Base-by-base conservation (phyloP, 164 flowering plant genomes). In the Magnolia changhungtana region DNA sequence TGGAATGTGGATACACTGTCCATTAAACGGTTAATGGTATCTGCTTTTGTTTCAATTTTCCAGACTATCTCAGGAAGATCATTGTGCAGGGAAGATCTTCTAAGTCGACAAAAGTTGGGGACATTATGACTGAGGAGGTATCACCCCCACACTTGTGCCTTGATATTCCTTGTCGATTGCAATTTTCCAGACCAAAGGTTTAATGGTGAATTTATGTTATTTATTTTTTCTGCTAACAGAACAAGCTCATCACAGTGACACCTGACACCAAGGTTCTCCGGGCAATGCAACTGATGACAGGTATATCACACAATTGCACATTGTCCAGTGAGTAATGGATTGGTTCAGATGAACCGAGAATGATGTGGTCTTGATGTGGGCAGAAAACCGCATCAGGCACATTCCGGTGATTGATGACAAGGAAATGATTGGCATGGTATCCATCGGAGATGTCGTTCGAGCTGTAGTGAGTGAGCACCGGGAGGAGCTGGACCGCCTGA, bases 121-220 rank as follows among this genome's bases (percentile, higher is more conserved):
- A 96, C 80, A 96, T 96, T 65, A 96, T 96, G 99, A 96, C 99
- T 77, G 98, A 96, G 75, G 99, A 96, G 99, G 99, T 96, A 88
- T 77, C 27, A 45, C 8, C 14, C 16, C n/a, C 13, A 61, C 51
- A 31, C 52, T 59, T 63, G 45, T 63, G 29, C 29, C 29, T 27
- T 19, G 14, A n/a, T 9, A 70, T 70, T 70, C 21, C 14, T 19
- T 37, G 50, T n/a, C 1, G 71, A 21, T 68, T 11, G 71, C 71
- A 37, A 68, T 10, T 37, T 37, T 68, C 31, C 49, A 16, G n/a
- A 68, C 20, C 71, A 16, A 21, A 13, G 24, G n/a, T 66, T 66
- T 10, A 68, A 19, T 16, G 13, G 49, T 14, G 49, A 55, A 14
- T n/a, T 18, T 45, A 2, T 20, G 7, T 49, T n/a, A 27, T 37